Percentiles rank a stretch among this genome's conserved stretches.
Evolutionary conservation across 768 basidiomycete species (phyloP).

Genomic region (Macrocybe gigantea): DNA sequence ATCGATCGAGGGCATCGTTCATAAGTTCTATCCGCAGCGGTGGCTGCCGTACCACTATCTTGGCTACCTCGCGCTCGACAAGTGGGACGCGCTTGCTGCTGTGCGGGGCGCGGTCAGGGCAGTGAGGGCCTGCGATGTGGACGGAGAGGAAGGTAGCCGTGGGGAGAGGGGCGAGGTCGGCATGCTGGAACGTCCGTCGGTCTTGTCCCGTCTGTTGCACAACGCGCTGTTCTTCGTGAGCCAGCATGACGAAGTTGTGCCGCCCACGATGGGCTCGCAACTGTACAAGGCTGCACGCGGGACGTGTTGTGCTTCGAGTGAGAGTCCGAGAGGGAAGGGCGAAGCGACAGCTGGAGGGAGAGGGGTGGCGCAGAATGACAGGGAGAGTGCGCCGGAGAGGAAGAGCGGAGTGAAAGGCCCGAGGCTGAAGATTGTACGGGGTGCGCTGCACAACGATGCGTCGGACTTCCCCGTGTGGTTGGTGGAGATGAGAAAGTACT

Average conservation of each 20-base stretch:
- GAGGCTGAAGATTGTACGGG: not conserved
- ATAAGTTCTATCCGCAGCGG: slow-evolving; percentile 38
- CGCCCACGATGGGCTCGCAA: slow-evolving; percentile 26
- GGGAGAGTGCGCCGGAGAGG: not conserved
- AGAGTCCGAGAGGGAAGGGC: not conserved
- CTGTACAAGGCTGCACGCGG: slow-evolving; percentile 10
- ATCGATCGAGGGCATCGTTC: slow-evolving; percentile 40
- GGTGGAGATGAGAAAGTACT: slow-evolving; percentile 9
- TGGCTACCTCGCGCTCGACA: slow-evolving; percentile 33
- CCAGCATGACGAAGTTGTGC: slow-evolving; percentile 43
- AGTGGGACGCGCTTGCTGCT: slow-evolving; percentile 37
- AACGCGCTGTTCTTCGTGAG: slow-evolving; percentile 31
- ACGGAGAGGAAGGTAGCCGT: too few species aligned
- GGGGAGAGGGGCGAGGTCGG: too few species aligned
- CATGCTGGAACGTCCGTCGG: not conserved
- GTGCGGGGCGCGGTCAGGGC: slow-evolving; percentile 3
- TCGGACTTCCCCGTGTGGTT: slow-evolving; percentile 12
- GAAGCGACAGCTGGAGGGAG: not conserved
- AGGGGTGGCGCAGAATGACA: not conserved
- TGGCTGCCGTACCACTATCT: slow-evolving; percentile 48
- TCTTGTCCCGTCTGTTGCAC: slow-evolving; percentile 10
- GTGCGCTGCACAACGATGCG: slow-evolving; percentile 16
- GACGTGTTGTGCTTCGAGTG: too few species aligned
- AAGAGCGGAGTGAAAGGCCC: not conserved
- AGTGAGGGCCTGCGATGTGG: not conserved